Conservation (phyloP, 495 filamentous ascomycete species). For the Aspergillus steynii region DNA sequence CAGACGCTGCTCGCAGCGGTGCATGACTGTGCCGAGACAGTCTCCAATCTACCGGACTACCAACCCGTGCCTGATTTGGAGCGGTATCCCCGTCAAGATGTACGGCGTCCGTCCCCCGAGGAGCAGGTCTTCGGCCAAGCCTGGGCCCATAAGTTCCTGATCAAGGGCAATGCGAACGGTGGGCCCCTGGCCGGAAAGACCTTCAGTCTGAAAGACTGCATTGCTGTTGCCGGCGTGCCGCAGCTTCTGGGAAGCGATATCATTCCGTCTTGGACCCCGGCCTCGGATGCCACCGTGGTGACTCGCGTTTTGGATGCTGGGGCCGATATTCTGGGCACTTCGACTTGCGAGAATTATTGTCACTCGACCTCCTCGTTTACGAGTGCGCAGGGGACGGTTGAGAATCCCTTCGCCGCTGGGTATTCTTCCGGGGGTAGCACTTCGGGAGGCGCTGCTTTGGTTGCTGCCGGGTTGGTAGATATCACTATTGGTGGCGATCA, state of each 20-base stretch:
- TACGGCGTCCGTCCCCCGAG: conserved; percentile 26
- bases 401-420: conserved; percentile 50
- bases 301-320: conserved; percentile 49
- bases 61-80: conserved; percentile 27
- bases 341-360: conserved; percentile 51
- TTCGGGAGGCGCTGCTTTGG: conserved; percentile 56
- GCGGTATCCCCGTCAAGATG: conserved; percentile 32
- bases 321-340: conserved; percentile 41
- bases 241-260: conserved; percentile 38
- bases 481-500: conserved; percentile 61
- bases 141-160: conserved; percentile 35
- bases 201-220: conserved; percentile 60
- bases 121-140: conserved; percentile 35
- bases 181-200: conserved; percentile 82
- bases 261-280: conserved; percentile 40
- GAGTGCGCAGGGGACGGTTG: conserved; percentile 49
- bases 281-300: conserved; percentile 47
- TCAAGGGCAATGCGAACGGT: conserved; percentile 28
- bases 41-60: conserved; percentile 33
- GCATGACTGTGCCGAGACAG: conserved; percentile 33
- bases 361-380: conserved; percentile 45
- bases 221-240: conserved; percentile 42
- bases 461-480: conserved; percentile 50
- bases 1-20: conserved; percentile 34
- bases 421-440: conserved; percentile 58